phyloP scores from a whole-genome alignment of 495 filamentous ascomycete genomes.

The Aspergillus nanangensis region DNA sequence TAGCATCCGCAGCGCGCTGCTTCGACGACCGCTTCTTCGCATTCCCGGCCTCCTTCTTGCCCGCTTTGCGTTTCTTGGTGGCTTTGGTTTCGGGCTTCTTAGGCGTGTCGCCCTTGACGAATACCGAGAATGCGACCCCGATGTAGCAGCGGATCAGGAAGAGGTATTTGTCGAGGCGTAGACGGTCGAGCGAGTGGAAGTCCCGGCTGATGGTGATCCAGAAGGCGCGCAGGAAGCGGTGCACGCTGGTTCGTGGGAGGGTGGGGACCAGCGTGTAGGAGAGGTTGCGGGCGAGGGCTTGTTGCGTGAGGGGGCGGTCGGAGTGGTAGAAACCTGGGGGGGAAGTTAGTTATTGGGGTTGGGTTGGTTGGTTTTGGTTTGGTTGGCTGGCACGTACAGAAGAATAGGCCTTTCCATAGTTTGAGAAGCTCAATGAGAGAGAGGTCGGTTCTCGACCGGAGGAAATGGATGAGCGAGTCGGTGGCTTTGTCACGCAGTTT shows the following conservation, averaged over 20 bases:
- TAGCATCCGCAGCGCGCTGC: constrained; percentile 13
- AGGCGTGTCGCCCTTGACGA: constrained; percentile 29
- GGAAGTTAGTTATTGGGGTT: neutral
- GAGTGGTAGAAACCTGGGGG: constrained; percentile 78
- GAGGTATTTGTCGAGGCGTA: constrained; percentile 92
- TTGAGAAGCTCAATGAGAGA: constrained; percentile 76
- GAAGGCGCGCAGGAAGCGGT: constrained; percentile 67
- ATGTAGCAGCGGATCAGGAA: constrained; percentile 76
- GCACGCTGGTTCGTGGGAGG: constrained; percentile 51
- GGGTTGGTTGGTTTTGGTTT: neutral
- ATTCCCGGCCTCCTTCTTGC: constrained; percentile 16
- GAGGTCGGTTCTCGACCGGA: constrained; percentile 63
- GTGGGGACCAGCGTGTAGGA: constrained; percentile 68
- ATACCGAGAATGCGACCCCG: constrained; percentile 54
- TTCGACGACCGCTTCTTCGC: constrained; percentile 18
- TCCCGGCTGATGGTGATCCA: constrained; percentile 85
- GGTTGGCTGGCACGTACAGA: constrained; percentile 50
- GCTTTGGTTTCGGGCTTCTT: constrained; percentile 5
- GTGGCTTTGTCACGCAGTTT: constrained; percentile 79
- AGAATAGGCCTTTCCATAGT: constrained; percentile 96
- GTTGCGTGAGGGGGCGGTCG: constrained; percentile 82
- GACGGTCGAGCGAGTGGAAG: constrained; percentile 76
- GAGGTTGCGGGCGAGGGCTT: constrained; percentile 73
- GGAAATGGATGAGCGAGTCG: constrained; percentile 71
- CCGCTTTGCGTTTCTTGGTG: constrained; percentile 39